Conservation (phyloP, 495 filamentous ascomycete genomes). For the Pseudoneurospora amorphoporcata region DNA sequence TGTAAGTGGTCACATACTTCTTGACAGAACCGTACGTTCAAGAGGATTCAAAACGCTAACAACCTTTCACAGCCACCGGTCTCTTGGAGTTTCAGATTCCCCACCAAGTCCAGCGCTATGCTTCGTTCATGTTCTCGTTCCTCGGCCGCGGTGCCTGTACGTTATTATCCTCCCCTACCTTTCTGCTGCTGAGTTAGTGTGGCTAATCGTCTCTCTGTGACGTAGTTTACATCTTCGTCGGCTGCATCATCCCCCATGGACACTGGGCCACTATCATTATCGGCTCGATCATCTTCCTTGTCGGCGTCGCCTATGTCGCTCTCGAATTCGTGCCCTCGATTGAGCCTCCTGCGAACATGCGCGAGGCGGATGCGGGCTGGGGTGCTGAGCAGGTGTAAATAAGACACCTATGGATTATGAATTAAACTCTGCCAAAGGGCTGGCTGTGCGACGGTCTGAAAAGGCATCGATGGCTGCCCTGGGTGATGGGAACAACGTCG, state of each 20-base stretch:
- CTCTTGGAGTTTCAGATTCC: slow-evolving; percentile 91
- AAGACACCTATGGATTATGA: background rate
- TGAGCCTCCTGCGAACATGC: slow-evolving; percentile 97
- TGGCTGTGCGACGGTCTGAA: background rate
- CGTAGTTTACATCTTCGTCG: slow-evolving; percentile 92
- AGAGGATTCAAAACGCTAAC: background rate
- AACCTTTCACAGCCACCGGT: slow-evolving; percentile 38
- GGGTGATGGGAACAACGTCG: background rate
- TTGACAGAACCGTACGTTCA: background rate
- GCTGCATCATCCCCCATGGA: slow-evolving; percentile 63
- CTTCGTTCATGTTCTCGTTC: slow-evolving; percentile 96
- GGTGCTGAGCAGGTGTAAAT: slow-evolving; percentile 83
- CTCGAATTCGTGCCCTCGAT: slow-evolving; percentile 94
- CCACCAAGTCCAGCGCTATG: slow-evolving; percentile 83
- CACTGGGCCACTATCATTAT: slow-evolving; percentile 48
- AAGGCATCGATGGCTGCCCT: background rate
- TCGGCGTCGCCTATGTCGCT: slow-evolving; percentile 68
- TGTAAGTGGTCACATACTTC: slow-evolving; percentile 40
- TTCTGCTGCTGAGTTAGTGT: background rate
- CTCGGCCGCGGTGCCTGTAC: slow-evolving; percentile 88
- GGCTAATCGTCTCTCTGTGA: background rate
- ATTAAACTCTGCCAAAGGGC: background rate
- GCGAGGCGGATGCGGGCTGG: slow-evolving; percentile 81
- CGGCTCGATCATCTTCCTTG: slow-evolving; percentile 60
- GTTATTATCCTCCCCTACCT: slow-evolving; percentile 25